Base-by-base conservation (phyloP, 2,329 filamentous ascomycete genomes). In the Emericellopsis cladophorae region DNA sequence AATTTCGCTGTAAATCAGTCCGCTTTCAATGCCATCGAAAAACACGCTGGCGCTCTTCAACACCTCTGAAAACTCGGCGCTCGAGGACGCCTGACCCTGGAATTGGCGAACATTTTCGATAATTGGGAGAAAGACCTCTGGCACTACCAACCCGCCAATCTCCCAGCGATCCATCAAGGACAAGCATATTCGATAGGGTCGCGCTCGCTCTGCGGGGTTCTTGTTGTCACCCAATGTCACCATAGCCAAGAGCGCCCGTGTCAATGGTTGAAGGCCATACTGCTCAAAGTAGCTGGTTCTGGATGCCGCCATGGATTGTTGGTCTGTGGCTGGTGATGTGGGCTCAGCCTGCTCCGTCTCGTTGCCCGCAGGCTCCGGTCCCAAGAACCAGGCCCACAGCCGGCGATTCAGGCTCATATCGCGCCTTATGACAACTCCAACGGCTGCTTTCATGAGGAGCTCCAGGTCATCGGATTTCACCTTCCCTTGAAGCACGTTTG, bases 151-250 rank as follows among this genome's bases (percentile, higher is more conserved):
- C 2, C 87, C 87, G 24, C 92, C 92, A 48, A 98, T 90, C 57
- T 98, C 92, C 89, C 88, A 96, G 44, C 89, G 80, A 61, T 98
- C 92, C 92, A 98, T 96, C 40, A 98, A 68, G 14, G 93, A 95
- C 3, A 96, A 72, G 52, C 88, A 93, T 46, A 96, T 86, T 42
- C 89, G 80, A 55, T 94, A 95, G 1, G 92, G 90, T 32, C 80
- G 79, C 16, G 88, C 86, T 55, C 80, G 74, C 52, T 93, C 86
- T 15, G 69, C 64, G 12, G 51, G 50, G 36, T 46, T 56, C 32
- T 49, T 53, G 7, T 50, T 49, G n/a, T 46, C 46, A 15, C 46
- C 51, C 7, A 48, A 52, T 37, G 74, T 71, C 45, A 96, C 81
- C 79, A 94, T 84, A 37, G 76, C 73, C 14, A 93, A 65, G 10